These are phyloP conservation scores for Chalciporus sphaerocephalus DNA, from an alignment of 768 basidiomycete species.

Conservation along the genomic window DNA sequence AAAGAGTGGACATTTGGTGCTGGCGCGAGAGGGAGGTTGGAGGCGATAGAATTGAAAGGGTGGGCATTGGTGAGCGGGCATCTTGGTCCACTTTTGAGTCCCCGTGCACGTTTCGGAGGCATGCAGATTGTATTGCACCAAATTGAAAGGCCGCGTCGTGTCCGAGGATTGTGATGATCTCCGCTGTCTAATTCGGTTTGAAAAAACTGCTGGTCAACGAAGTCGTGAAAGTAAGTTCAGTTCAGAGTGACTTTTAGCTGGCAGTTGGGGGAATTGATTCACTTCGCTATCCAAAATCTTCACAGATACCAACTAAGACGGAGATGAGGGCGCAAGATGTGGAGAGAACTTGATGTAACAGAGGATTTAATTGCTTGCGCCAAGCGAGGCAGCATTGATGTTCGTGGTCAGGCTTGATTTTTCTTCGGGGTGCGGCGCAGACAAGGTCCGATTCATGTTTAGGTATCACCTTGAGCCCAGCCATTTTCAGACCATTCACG, in stretches of 20 bases:
- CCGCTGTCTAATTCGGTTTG: slow-evolving; percentile 23
- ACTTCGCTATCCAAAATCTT: slow-evolving; percentile 2
- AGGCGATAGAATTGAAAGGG: not conserved
- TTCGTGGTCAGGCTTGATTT: not conserved
- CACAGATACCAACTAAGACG: slow-evolving; percentile 1
- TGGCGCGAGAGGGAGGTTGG: not conserved
- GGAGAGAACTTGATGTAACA: slow-evolving; percentile 3
- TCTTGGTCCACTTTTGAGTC: slow-evolving; percentile 11
- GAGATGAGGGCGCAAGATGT: slow-evolving; percentile 8
- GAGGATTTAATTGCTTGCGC: not conserved
- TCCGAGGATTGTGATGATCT: slow-evolving; percentile 17
- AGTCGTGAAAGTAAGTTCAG: too few species aligned
- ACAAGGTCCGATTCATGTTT: slow-evolving; percentile 1
- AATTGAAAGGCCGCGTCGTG: slow-evolving; percentile 25
- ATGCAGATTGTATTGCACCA: slow-evolving; percentile 14
- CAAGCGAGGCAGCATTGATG: slow-evolving; percentile 1
- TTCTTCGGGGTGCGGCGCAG: not conserved
- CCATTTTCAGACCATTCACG: not conserved
- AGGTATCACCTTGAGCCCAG: not conserved
- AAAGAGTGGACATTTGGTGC: slow-evolving; percentile 20
- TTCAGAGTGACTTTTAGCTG: too few species aligned
- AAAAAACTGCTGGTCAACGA: slow-evolving; percentile 10
- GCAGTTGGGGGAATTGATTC: slow-evolving; percentile 1
- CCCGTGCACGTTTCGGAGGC: slow-evolving; percentile 25
- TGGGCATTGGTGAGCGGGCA: slow-evolving; percentile 7